Base-by-base conservation (phyloP, 1,284 basidiomycete species). In the Moesziomyces aphidis region DNA sequence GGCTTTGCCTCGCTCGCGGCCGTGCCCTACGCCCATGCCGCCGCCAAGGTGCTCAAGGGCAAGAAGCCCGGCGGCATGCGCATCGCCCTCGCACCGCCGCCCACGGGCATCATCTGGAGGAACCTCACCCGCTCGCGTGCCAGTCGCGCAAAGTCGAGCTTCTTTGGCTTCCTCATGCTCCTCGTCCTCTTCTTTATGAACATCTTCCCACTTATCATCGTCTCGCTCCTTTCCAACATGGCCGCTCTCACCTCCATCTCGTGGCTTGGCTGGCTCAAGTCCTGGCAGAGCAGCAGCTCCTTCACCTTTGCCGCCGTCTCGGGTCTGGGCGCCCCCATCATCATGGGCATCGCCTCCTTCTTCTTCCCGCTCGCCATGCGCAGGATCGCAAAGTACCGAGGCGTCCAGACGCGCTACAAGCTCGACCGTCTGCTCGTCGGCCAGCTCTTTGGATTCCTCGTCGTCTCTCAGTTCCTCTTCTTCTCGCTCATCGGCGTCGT, bases 401-500 rank as follows among this genome's bases (percentile, higher is more conserved):
- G 83, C 26, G 78, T 80, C 17, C 71, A 73, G 43, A 83, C 83
- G 3, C 63, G 74, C 19, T 75, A 77, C 46, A 58, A 67, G 28
- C 69, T 79, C 31, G 81, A 83, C 55, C 58, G 70, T 19, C 58
- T 78, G 21, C 73, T 84, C 13, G 55, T 76, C 15, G 70, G 56
- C 24, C 80, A 84, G 55, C 82, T 81, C 62, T 84, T 83, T 54
- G 61, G 61, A 28, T 84, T 83, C 64, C 61, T 83, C 26, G 62
- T 83, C 44, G 61, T 83, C 21, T 83, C 83, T 17, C 82, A 84
- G 47, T 82, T 84, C 61, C 44, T 84, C 47, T 60, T 84, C 70
- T 84, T 84, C 56, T 78, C 83, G 22, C 66, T 84, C 50, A 79
- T 84, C 62, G 80, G 82, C 36, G 79, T 84, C 22, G 60, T 71